Conservation (phyloP, 2,329 filamentous ascomycete genomes). For the Colletotrichum melonis region DNA sequence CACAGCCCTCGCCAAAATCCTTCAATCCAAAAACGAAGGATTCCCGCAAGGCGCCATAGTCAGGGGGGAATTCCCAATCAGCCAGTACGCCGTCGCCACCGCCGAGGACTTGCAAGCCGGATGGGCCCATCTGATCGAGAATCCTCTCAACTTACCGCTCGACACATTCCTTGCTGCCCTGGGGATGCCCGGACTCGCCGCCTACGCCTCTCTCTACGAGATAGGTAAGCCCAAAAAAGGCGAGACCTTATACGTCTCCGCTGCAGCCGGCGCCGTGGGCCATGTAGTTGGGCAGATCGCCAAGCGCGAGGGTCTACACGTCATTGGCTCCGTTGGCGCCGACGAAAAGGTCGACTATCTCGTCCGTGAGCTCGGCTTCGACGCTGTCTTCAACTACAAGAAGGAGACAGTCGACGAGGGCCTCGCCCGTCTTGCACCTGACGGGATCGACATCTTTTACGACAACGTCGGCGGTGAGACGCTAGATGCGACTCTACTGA, state of each 20-base stretch:
- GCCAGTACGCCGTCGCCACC: constrained; percentile 48
- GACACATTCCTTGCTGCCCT: constrained; percentile 75
- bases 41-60: constrained; percentile 55
- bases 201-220: constrained; percentile 79
- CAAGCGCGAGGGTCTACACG: constrained; percentile 79
- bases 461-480: constrained; percentile 85
- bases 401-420: constrained; percentile 75
- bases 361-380: constrained; percentile 75
- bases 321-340: constrained; percentile 81
- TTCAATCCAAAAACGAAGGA: constrained; percentile 73
- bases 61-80: constrained; percentile 74
- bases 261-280: constrained; percentile 80
- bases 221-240: constrained; percentile 81
- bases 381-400: constrained; percentile 87
- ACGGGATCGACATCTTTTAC: constrained; percentile 84
- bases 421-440: constrained; percentile 73
- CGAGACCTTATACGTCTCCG: constrained; percentile 82
- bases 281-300: constrained; percentile 81
- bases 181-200: constrained; percentile 83
- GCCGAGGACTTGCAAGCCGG: constrained; percentile 19
- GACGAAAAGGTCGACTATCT: constrained; percentile 82
- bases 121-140: constrained; percentile 50
- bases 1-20: constrained; percentile 71
- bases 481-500: constrained; percentile 64
- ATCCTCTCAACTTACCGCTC: constrained; percentile 71